These are phyloP conservation scores for Lachancea sp. DNA, from an alignment of 805 yeast genomes.

Conservation along the genomic window DNA sequence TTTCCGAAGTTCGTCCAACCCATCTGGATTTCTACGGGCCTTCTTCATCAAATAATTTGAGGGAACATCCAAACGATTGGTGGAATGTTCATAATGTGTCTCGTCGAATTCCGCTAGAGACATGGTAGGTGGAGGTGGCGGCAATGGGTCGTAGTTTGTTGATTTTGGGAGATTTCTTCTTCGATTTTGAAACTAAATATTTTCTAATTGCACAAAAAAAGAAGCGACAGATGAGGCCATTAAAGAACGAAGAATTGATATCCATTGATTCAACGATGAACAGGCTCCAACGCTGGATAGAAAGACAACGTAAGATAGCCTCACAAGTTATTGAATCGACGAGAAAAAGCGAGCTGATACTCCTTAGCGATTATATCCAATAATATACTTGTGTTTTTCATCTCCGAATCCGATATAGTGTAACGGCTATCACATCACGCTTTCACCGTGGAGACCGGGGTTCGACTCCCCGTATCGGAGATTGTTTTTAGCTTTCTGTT, in stretches of 20 bases:
- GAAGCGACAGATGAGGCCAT: too few relatives aligned
- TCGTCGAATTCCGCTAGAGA: conserved; percentile 46
- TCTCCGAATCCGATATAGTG: conserved; percentile 25
- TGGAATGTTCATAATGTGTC: conserved; percentile 54
- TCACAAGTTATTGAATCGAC: too few relatives aligned
- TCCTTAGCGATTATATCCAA: too few relatives aligned
- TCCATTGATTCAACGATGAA: too few relatives aligned
- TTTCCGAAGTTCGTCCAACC: conserved; percentile 57
- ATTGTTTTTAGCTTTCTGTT: background rate
- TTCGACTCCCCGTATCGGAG: conserved; percentile 32
- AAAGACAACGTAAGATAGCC: too few relatives aligned
- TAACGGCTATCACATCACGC: conserved; percentile 32
- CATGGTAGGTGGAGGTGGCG: conserved; percentile 20
- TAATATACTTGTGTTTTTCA: too few relatives aligned
- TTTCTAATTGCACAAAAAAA: too few relatives aligned
- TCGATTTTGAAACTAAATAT: background rate
- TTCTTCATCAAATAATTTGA: conserved; percentile 61
- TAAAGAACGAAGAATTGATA: too few relatives aligned
- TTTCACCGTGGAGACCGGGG: conserved; percentile 32
- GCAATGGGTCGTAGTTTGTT: background rate
- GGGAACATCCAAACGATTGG: conserved; percentile 64
- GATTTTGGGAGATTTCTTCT: too few relatives aligned
- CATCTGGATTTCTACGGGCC: conserved; percentile 47
- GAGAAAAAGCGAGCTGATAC: too few relatives aligned
- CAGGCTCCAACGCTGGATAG: too few relatives aligned